Conservation (phyloP, 148 eudicot genomes). For the Silene uniflora region DNA sequence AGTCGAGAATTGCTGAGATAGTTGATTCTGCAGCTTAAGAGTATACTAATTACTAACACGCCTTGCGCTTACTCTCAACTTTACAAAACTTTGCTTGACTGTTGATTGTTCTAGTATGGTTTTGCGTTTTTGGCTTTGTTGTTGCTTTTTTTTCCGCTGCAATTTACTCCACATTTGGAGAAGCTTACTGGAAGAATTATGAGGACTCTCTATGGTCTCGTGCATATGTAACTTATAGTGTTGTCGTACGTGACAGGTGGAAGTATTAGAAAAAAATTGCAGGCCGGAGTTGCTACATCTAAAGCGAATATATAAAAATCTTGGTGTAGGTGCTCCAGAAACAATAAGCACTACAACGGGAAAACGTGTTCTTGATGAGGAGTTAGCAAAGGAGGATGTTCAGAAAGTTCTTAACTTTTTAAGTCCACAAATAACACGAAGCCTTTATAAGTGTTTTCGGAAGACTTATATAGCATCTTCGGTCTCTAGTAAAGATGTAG, state of each 20-base stretch:
- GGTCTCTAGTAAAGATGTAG: constrained; percentile 44
- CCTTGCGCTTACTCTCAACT: too few relatives aligned
- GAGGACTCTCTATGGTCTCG: neutral
- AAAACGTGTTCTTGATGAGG: constrained; percentile 18
- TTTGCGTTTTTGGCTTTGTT: too few relatives aligned
- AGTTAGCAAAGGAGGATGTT: constrained; percentile 31
- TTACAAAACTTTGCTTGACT: too few relatives aligned
- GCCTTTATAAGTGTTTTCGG: constrained; percentile 54
- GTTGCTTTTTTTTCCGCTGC: too few relatives aligned
- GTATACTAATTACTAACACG: too few relatives aligned
- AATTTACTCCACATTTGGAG: neutral
- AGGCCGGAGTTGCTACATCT: constrained; percentile 45
- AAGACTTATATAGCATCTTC: constrained; percentile 36
- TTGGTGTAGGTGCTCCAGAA: constrained; percentile 28
- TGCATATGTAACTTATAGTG: neutral
- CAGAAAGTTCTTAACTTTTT: constrained; percentile 34
- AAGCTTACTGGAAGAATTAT: neutral
- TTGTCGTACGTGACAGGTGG: constrained; percentile 50
- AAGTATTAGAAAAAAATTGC: constrained; percentile 52
- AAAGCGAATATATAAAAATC: constrained; percentile 42
- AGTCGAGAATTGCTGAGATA: too few relatives aligned
- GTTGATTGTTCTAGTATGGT: too few relatives aligned
- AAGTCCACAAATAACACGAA: constrained; percentile 39
- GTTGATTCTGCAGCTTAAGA: too few relatives aligned
- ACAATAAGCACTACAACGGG: constrained; percentile 15